Percentiles rank a stretch among this genome's conserved stretches.
Conservation (phyloP, 1,284 basidiomycete species). For the Fomitopsis schrenkii region DNA sequence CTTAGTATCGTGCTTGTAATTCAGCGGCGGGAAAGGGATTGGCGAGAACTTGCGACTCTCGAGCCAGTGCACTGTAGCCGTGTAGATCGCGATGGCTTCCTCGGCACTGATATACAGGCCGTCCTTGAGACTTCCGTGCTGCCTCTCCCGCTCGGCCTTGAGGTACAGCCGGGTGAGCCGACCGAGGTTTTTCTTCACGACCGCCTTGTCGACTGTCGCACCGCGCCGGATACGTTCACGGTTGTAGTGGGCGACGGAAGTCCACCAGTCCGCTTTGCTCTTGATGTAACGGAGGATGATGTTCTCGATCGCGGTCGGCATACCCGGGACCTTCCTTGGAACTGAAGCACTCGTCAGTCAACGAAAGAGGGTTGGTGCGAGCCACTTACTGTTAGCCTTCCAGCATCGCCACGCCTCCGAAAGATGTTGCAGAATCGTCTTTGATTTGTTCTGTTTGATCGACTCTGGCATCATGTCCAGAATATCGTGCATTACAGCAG, state of each 20-base stretch:
- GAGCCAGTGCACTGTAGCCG: slow-evolving; percentile 96
- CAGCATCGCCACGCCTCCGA: slow-evolving; percentile 99
- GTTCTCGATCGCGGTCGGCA: slow-evolving; percentile 98
- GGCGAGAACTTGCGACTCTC: slow-evolving; percentile 96
- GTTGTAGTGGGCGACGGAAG: slow-evolving; percentile 92
- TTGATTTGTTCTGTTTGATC: slow-evolving; percentile 98
- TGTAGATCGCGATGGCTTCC: slow-evolving; percentile 96
- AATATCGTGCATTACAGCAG: slow-evolving; percentile 99
- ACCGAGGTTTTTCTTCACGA: slow-evolving; percentile 94
- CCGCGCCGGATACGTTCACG: slow-evolving; percentile 94
- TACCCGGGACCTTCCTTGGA: slow-evolving; percentile 95
- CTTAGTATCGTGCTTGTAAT: slow-evolving; percentile 98
- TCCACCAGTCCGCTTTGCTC: slow-evolving; percentile 99
- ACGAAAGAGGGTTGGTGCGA: background rate
- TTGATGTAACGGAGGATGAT: slow-evolving; percentile 99
- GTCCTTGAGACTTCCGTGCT: slow-evolving; percentile 96
- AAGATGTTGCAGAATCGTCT: slow-evolving; percentile 96
- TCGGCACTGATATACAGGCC: slow-evolving; percentile 97
- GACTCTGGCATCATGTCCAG: slow-evolving; percentile 99
- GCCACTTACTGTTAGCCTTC: slow-evolving; percentile 89
- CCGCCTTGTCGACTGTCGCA: slow-evolving; percentile 99
- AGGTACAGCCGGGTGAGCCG: slow-evolving; percentile 90
- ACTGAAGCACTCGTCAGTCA: slow-evolving; percentile 34
- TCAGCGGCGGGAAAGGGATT: slow-evolving; percentile 96
- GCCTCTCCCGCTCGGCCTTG: slow-evolving; percentile 97